These are phyloP conservation scores for Pseudopithomyces chartarum DNA, from an alignment of 2,329 filamentous ascomycete genomes.

Conservation along the genomic window DNA sequence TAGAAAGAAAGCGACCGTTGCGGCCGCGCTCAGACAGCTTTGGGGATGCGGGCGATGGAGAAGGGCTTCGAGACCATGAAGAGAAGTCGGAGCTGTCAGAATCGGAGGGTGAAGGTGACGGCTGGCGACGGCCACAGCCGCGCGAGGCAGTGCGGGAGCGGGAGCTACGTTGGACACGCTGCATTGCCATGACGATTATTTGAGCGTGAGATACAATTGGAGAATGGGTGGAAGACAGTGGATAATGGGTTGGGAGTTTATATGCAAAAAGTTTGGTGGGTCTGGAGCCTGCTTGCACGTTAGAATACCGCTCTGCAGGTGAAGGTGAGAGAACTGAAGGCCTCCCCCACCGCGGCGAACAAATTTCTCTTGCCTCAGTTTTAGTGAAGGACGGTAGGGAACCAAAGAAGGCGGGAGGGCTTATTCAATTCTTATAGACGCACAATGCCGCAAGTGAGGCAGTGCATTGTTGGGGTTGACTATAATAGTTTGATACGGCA, in stretches of 20 bases:
- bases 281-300: neutral
- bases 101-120: neutral
- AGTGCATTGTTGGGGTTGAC: too few relatives aligned
- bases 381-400: neutral
- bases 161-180: neutral
- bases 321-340: neutral
- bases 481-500: too few relatives aligned
- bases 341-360: neutral
- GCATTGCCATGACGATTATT: neutral
- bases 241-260: neutral
- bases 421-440: neutral
- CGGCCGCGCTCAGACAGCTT: neutral
- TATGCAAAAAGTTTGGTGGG: neutral
- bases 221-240: too few relatives aligned
- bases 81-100: neutral
- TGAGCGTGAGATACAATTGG: too few relatives aligned
- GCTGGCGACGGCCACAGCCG: neutral
- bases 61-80: neutral
- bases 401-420: neutral
- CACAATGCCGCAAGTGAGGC: neutral
- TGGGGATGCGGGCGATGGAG: neutral
- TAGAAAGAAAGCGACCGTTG: constrained; percentile 1
- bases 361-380: neutral
- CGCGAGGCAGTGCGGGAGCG: neutral
- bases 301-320: neutral